Percentiles rank a stretch among this genome's conserved stretches.
Evolutionary conservation across 192 early-diverging fungal genomes (phyloP).

Genomic region (Allomyces macrogynus): DNA sequence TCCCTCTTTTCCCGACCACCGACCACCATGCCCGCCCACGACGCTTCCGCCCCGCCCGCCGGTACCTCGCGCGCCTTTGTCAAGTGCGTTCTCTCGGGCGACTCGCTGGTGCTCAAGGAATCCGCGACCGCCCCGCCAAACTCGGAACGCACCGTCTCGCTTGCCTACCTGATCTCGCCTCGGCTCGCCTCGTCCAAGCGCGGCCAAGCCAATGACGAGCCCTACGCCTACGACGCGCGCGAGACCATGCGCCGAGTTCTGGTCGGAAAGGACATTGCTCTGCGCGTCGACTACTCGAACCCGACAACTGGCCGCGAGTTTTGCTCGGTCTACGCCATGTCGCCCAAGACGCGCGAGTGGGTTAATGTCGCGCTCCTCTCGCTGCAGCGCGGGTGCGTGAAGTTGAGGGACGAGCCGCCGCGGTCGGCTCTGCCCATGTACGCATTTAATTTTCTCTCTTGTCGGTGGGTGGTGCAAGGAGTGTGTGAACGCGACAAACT

Average conservation of each 20-base stretch:
- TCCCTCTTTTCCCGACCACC: too few species aligned
- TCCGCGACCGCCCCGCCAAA: slow-evolving; percentile 52
- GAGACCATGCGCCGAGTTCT: slow-evolving; percentile 70
- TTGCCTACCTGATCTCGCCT: slow-evolving; percentile 65
- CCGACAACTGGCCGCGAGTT: slow-evolving; percentile 33
- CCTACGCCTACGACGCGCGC: slow-evolving; percentile 65
- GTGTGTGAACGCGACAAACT: neutral
- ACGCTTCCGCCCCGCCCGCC: neutral
- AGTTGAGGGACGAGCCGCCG: slow-evolving; percentile 40
- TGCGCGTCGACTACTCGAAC: slow-evolving; percentile 37
- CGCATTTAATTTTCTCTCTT: slow-evolving; percentile 3
- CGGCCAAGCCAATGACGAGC: slow-evolving; percentile 58
- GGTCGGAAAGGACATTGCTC: slow-evolving; percentile 75
- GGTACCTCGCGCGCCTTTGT: slow-evolving; percentile 31
- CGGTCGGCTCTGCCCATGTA: slow-evolving; percentile 13
- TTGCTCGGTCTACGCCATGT: slow-evolving; percentile 24
- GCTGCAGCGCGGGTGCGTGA: slow-evolving; percentile 67
- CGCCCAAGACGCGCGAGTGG: slow-evolving; percentile 23
- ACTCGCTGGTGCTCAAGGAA: slow-evolving; percentile 76
- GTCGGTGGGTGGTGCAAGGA: slow-evolving; percentile 7
- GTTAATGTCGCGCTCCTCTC: slow-evolving; percentile 50
- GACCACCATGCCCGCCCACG: too few species aligned
- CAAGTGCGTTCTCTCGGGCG: slow-evolving; percentile 79
- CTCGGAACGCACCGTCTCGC: slow-evolving; percentile 64
- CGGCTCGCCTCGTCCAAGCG: slow-evolving; percentile 53